phyloP scores from a whole-genome alignment of 78 protist species.

The Isochrysis galbana region DNA sequence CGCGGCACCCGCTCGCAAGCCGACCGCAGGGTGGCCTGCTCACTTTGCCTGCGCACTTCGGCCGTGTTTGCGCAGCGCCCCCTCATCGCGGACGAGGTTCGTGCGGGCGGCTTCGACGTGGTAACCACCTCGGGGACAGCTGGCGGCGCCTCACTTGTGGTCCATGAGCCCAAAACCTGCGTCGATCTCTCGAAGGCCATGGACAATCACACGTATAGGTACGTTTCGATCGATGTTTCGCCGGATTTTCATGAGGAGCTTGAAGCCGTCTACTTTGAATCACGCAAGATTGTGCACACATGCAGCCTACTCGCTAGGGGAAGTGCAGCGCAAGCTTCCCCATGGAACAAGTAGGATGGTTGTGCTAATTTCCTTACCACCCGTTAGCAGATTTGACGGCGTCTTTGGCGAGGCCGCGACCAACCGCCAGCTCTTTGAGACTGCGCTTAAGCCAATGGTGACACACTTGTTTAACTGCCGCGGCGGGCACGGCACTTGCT shows the following conservation, averaged over 20 bases:
- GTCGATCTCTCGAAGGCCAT: constrained; percentile 73
- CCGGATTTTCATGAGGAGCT: too few relatives aligned
- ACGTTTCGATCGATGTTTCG: too few relatives aligned
- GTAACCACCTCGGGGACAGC: background rate
- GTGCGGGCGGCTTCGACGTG: constrained; percentile 33
- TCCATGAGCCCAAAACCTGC: constrained; percentile 67
- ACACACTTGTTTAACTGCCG: background rate
- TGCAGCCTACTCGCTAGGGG: too few relatives aligned
- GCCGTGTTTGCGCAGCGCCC: too few relatives aligned
- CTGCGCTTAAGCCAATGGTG: constrained; percentile 27
- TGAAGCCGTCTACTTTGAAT: too few relatives aligned
- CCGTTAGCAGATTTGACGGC: constrained; percentile 83
- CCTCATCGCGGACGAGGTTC: constrained; percentile 60
- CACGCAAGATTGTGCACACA: too few relatives aligned
- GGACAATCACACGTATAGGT: constrained; percentile 82
- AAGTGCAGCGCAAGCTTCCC: too few relatives aligned
- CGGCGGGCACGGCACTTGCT: constrained; percentile 42
- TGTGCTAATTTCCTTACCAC: too few relatives aligned
- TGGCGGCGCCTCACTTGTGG: background rate
- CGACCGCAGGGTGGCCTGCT: too few relatives aligned
- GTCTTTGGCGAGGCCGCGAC: constrained; percentile 74
- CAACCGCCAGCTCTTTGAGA: constrained; percentile 56
- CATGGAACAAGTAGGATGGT: too few relatives aligned
- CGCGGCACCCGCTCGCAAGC: too few relatives aligned
- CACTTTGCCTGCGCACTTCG: too few relatives aligned